A percentile compares a stretch with the other conserved stretches of the same genome.
These are phyloP conservation scores for Ramalina peruviana DNA, from an alignment of 495 filamentous ascomycete species.

Conservation along the genomic window DNA sequence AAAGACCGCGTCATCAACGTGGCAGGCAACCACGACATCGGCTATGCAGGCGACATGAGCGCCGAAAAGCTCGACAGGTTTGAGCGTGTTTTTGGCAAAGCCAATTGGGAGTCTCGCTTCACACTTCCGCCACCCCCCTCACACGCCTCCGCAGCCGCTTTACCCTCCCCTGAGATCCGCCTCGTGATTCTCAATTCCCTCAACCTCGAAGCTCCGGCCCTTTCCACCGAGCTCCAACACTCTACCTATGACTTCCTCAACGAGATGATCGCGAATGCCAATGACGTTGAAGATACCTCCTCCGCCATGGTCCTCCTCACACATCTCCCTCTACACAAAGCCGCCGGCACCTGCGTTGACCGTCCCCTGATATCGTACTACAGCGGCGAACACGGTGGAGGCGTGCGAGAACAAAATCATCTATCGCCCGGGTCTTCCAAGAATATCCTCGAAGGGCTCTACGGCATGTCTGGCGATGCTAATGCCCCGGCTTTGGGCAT, in stretches of 20 bases:
- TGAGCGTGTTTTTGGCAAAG: constrained; percentile 65
- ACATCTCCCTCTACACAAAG: constrained; percentile 82
- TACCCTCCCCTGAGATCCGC: constrained; percentile 46
- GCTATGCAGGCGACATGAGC: constrained; percentile 83
- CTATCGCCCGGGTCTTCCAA: constrained; percentile 52
- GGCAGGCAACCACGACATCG: constrained; percentile 90
- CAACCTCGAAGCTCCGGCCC: constrained; percentile 74
- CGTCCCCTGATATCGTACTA: constrained; percentile 63
- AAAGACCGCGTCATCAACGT: constrained; percentile 66
- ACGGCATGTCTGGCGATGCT: constrained; percentile 53
- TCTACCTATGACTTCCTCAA: constrained; percentile 69
- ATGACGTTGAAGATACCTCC: constrained; percentile 48
- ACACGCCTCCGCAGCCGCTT: constrained; percentile 2
- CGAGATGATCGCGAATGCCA: constrained; percentile 47
- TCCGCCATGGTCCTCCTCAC: constrained; percentile 75
- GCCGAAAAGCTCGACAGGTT: constrained; percentile 58
- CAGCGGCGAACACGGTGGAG: constrained; percentile 41
- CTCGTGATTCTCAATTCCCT: constrained; percentile 80
- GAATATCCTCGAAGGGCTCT: constrained; percentile 63
- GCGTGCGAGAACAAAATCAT: constrained; percentile 85
- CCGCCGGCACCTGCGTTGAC: constrained; percentile 70
- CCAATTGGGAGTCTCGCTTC: constrained; percentile 79
- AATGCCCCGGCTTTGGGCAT: constrained; percentile 36
- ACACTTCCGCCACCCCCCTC: constrained; percentile 29
- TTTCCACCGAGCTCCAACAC: constrained; percentile 46